These are phyloP conservation scores for Wallacemonas sp. DNA, from an alignment of 208 protist species.

Conservation along the genomic window DNA sequence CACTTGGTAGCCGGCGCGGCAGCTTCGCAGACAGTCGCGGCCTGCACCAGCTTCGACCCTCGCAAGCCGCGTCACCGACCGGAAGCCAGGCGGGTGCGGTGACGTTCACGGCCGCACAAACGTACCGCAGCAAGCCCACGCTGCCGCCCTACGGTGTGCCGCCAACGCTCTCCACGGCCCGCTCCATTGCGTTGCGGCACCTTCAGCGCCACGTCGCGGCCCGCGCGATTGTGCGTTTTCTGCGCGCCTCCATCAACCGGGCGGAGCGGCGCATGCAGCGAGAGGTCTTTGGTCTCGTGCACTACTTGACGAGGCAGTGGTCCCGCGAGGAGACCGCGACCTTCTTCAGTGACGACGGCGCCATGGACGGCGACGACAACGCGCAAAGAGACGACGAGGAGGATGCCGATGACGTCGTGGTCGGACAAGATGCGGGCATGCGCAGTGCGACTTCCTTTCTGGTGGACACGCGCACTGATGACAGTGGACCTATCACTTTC, in stretches of 20 bases:
- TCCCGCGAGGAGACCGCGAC: not conserved
- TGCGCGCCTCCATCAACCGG: constrained; percentile 17
- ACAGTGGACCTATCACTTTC: no score
- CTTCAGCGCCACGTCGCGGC: constrained; percentile 39
- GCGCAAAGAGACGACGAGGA: not conserved
- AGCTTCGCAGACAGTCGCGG: not conserved
- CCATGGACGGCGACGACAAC: not conserved
- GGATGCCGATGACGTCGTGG: not conserved
- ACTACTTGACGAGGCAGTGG: constrained; percentile 24
- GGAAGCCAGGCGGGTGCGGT: no score
- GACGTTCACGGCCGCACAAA: not conserved
- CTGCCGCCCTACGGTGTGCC: constrained; percentile 17
- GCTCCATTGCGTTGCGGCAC: constrained; percentile 16
- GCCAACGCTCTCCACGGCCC: constrained; percentile 1
- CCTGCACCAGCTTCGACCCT: not conserved
- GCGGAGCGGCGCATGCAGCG: constrained; percentile 13
- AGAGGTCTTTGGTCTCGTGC: constrained; percentile 21
- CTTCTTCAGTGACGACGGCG: not conserved
- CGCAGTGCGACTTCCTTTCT: no score
- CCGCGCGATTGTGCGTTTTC: constrained; percentile 32
- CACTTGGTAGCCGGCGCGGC: not conserved
- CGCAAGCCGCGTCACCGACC: no score
- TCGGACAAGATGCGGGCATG: no score
- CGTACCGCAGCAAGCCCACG: not conserved
- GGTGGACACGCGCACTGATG: no score